Conservation (phyloP, 805 yeast genomes). For the Priceomyces carsonii region DNA sequence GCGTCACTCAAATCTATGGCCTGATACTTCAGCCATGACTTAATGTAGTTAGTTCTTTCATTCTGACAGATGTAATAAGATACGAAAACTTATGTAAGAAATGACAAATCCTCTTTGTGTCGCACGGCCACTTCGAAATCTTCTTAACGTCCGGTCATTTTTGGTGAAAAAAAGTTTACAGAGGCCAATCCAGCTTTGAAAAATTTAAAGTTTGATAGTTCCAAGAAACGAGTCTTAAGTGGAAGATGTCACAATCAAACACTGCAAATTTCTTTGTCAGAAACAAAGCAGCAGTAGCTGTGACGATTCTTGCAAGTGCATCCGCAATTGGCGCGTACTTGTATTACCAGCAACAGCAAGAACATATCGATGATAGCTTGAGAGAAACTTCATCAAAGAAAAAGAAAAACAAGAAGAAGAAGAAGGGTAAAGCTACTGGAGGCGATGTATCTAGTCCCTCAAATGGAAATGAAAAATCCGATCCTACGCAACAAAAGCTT, state of each 20-base stretch:
- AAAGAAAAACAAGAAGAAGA: constrained; percentile 42
- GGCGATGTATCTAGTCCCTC: constrained; percentile 9
- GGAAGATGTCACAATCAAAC: constrained; percentile 12
- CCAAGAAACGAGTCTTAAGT: constrained; percentile 10
- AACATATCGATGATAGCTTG: constrained; percentile 9
- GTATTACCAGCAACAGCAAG: constrained; percentile 36
- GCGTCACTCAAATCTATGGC: too few species aligned
- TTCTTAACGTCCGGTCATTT: too few species aligned
- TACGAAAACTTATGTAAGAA: too few species aligned
- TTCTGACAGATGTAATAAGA: too few species aligned
- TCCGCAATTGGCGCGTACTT: constrained; percentile 66
- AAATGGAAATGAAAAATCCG: constrained; percentile 24
- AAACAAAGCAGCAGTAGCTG: constrained; percentile 63
- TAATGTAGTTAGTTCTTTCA: too few species aligned
- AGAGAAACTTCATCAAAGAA: constrained; percentile 24
- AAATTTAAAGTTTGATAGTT: not conserved
- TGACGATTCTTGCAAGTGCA: constrained; percentile 63
- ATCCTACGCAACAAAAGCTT: constrained; percentile 20
- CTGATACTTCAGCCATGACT: too few species aligned
- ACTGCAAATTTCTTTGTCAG: constrained; percentile 39
- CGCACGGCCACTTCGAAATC: too few species aligned
- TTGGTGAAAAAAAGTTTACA: constrained; percentile 3
- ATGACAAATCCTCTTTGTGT: too few species aligned
- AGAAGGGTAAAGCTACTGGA: constrained; percentile 23
- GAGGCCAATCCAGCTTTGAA: constrained; percentile 1